Evolutionary conservation across 2,329 filamentous ascomycete genomes (phyloP).

Genomic region (Bertia moriformis): DNA sequence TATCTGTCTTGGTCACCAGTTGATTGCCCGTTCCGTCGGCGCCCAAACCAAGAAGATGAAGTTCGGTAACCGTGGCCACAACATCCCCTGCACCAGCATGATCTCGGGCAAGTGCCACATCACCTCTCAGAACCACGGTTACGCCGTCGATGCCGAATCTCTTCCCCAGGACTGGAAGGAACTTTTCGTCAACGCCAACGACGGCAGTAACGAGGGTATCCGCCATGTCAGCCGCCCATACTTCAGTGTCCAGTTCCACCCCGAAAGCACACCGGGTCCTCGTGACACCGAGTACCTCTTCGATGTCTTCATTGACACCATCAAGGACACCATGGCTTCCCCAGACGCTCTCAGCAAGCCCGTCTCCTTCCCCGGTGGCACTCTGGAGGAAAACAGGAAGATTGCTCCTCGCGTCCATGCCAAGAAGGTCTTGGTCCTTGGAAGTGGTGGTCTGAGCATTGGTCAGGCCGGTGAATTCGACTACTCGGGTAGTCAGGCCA

Average conservation of each 20-base stretch:
- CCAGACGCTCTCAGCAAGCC: constrained; percentile 52
- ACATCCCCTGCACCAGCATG: constrained; percentile 94
- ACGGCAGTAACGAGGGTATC: constrained; percentile 95
- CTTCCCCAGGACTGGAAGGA: constrained; percentile 75
- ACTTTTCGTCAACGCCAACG: constrained; percentile 95
- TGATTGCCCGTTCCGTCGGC: constrained; percentile 76
- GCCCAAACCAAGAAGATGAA: constrained; percentile 91
- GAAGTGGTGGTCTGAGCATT: constrained; percentile 89
- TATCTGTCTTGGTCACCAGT: constrained; percentile 89
- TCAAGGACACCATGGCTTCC: constrained; percentile 57
- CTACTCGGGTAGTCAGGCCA: constrained; percentile 94
- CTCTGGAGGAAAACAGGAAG: constrained; percentile 62
- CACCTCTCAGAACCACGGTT: constrained; percentile 97
- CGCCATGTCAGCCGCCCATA: constrained; percentile 73
- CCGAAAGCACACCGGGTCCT: constrained; percentile 88
- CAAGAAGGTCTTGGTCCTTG: constrained; percentile 89
- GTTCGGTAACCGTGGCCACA: constrained; percentile 96
- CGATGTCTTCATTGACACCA: constrained; percentile 84
- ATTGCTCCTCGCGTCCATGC: constrained; percentile 67
- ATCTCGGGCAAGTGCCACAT: constrained; percentile 95
- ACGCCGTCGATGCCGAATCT: constrained; percentile 69
- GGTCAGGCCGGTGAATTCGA: constrained; percentile 97
- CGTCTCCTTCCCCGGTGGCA: constrained; percentile 78
- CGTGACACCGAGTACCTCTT: constrained; percentile 94
- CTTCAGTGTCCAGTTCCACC: constrained; percentile 99